Base-by-base conservation (phyloP, 2,329 filamentous ascomycete species). In the Venturia pyrina region DNA sequence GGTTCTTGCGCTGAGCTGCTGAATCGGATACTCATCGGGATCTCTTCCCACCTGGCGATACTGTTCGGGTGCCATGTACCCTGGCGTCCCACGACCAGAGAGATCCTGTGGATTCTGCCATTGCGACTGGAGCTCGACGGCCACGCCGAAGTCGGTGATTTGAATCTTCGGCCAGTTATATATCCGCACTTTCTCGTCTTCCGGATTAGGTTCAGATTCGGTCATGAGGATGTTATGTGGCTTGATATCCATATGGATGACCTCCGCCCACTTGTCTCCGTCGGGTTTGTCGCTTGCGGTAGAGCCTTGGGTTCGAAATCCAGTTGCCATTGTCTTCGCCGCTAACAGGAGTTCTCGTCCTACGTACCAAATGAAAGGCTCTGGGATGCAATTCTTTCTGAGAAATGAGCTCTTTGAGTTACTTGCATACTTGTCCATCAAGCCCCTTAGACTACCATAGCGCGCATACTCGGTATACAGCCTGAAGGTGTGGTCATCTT, bases 351-450 rank as follows among this genome's bases (percentile, higher is more conserved):
- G 37, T 62, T 43, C 37, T 43, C 37, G n/a, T 6, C 37, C 60
- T 5, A 62, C 37, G n/a, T 62, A 46, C 60, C 60, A 43, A 32
- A 62, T 62, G 43, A 43, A 62, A n/a, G 60, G 60, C 60, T 62
- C 60, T 11, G 60, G 60, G 1, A 62, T 62, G 15, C 28, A 59
- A 19, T 59, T 8, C 5, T 11, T 8, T 37, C 32, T 59, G 2
- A 13, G 28, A 8, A 37, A 19, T 59, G 53, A 56, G 11, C 46
- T 53, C 5, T 21, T 28, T n/a, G 21, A 13, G 8, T 11, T 5
- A 15, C 11, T 28, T 5, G 32, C 53, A n/a, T 37, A 59, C 53
- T 37, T 59, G 15, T 59, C 53, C 17, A 37, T 59, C 28, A 59
- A 15, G 3, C 5, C 19, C 10, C 15, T 34, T 19, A 37, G 8